phyloP scores from a whole-genome alignment of 768 basidiomycete species.

The Podaxis rugospora region DNA sequence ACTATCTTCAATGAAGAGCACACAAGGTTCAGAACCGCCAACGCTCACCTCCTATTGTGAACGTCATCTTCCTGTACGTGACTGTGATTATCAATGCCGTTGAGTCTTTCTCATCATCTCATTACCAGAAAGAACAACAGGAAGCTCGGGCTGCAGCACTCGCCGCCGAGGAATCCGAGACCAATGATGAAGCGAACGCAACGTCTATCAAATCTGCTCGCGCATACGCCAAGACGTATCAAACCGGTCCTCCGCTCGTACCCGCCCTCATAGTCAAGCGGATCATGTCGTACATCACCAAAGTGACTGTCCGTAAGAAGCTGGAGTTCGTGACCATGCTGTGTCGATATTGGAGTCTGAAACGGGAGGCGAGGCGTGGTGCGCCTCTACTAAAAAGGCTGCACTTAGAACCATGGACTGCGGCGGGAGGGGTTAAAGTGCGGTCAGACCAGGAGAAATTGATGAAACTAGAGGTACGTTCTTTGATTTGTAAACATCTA shows the following conservation, averaged over 20 bases:
- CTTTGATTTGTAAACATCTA: background rate
- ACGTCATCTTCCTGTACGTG: constrained; percentile 81
- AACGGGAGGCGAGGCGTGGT: constrained; percentile 88
- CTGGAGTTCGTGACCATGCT: constrained; percentile 69
- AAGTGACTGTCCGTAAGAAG: constrained; percentile 71
- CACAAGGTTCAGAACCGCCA: constrained; percentile 68
- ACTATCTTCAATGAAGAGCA: constrained; percentile 82
- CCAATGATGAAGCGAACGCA: constrained; percentile 32
- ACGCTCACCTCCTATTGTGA: constrained; percentile 83
- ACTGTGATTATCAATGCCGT: background rate
- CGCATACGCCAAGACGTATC: constrained; percentile 89
- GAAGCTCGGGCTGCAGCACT: constrained; percentile 56
- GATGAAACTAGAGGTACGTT: constrained; percentile 73
- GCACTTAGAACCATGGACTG: constrained; percentile 98
- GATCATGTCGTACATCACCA: constrained; percentile 69
- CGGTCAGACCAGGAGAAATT: constrained; percentile 81
- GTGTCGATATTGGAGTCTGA: constrained; percentile 96
- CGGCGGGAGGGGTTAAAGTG: constrained; percentile 53
- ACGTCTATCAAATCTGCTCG: constrained; percentile 74
- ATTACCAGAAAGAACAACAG: constrained; percentile 54
- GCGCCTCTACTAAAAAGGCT: constrained; percentile 90
- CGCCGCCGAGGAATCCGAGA: constrained; percentile 43
- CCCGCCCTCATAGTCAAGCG: constrained; percentile 81
- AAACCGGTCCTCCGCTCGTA: constrained; percentile 88
- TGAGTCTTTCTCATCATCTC: background rate